Evolutionary conservation across 805 yeast species (phyloP), one percentile per base, ranked within the genome.

Genomic region (Yarrowia osloensis): DNA sequence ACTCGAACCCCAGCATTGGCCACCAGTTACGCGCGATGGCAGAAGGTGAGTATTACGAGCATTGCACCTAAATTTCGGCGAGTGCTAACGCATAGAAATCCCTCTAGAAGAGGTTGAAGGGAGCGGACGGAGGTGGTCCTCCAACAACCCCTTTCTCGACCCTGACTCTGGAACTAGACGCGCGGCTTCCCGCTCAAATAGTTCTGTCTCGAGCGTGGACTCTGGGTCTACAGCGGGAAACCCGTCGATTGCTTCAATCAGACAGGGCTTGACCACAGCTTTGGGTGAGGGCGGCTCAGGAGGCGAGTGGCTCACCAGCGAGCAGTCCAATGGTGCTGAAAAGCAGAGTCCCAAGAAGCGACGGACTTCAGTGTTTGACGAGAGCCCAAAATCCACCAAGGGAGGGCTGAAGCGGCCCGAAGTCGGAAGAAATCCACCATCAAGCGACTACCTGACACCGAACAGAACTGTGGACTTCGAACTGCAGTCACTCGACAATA

Each of bases 111-210:
- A 57, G 19, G 49, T 57, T 22, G 44, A 24, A 39, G 49, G 49
- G 37, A 22, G 63, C 11, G 49, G 49, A 28, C 24, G 63, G 19
- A 26, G 63, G 15, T 57, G 49, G 47, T 57, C 63, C n/a, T 57
- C 63, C 26, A 57, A 39, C 21, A 40, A 57, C 63, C 63, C 63
- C 49, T 57, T 57, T 40, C 63, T 57, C 7, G 63, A 57, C 26
- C 63, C 63, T 2, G 39, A 21, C 12, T 26, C 61, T 15, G 61
- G 44, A 6, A 24, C 44, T 26, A 39, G 49, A 28, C 63, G 31
- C 49, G 49, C 49, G 12, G 63, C 63, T 7, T 40, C 63, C 28
- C 61, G 63, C 17, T 40, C 49, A 9, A 57, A 39, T 12, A 57
- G 63, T 40, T 40, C 35, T 22, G 21, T 37, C 13, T 57, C 63